phyloP scores from a whole-genome alignment of 495 filamentous ascomycete genomes.

The Penicillium soppii region DNA sequence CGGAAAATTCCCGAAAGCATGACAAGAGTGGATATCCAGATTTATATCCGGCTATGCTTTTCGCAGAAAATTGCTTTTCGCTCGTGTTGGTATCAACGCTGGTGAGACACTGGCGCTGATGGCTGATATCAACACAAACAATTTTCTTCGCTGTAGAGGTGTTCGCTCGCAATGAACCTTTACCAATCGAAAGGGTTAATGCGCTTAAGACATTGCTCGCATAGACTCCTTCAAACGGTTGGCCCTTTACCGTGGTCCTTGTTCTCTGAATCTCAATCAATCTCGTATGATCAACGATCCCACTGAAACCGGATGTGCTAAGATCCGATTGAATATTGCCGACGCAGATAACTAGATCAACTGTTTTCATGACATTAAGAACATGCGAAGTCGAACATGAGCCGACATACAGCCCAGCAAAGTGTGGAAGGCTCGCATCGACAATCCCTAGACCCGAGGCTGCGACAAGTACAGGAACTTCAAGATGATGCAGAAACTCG shows the following conservation, averaged over 20 bases:
- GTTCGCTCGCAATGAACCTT: no score
- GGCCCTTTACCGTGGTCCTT: not conserved
- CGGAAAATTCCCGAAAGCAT: not conserved
- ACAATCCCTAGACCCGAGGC: not conserved
- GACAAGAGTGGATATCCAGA: not conserved
- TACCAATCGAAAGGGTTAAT: not conserved
- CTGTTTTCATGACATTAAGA: not conserved
- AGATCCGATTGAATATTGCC: slow-evolving; percentile 33
- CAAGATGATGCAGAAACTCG: not conserved
- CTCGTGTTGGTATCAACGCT: no score
- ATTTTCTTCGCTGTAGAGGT: no score
- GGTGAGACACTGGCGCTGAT: no score
- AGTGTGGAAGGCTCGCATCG: not conserved
- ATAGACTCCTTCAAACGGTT: not conserved
- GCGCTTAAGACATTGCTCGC: not conserved
- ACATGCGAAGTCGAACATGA: not conserved
- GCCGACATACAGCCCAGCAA: not conserved
- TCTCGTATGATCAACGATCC: not conserved
- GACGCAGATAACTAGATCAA: slow-evolving; percentile 7
- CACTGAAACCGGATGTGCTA: slow-evolving; percentile 31
- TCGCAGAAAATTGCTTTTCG: no score
- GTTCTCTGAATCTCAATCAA: slow-evolving; percentile 20
- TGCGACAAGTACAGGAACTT: not conserved
- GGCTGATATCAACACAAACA: no score
- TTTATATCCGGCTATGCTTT: no score